Conservation (phyloP, 106 monocot genomes). For the Dioscorea zingiberensis region DNA sequence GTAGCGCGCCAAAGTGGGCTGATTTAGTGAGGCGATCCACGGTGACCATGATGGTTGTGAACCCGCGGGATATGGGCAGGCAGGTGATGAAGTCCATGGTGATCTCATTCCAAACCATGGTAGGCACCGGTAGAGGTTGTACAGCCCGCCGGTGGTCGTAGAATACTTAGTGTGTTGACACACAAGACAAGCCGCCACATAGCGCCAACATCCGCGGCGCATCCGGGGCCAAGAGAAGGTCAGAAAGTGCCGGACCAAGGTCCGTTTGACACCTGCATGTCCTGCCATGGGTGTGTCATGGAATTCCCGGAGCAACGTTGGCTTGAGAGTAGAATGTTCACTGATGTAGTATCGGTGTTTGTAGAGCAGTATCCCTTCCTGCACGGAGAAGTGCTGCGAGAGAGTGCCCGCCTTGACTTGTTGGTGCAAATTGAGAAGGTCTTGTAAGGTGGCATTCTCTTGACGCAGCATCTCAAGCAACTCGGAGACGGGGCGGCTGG, state of each 20-base stretch:
- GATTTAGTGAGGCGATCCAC: constrained; percentile 1
- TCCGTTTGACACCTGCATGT: background rate
- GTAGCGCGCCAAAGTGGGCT: too few relatives aligned
- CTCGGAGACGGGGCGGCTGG: background rate
- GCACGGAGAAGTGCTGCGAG: background rate
- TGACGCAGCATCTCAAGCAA: background rate
- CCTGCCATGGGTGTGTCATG: background rate
- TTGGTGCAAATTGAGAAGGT: background rate
- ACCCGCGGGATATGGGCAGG: background rate
- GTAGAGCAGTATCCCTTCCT: too few relatives aligned
- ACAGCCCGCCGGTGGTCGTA: background rate
- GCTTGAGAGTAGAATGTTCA: background rate
- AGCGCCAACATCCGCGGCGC: background rate
- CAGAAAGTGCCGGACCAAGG: background rate
- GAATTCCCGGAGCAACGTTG: background rate
- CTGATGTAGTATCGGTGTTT: too few relatives aligned
- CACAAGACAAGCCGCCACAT: background rate
- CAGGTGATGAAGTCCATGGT: constrained; percentile 9
- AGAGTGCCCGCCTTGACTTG: background rate
- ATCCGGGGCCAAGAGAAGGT: background rate
- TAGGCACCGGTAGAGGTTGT: background rate
- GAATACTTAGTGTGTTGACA: background rate
- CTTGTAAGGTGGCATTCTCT: background rate
- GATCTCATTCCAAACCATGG: background rate
- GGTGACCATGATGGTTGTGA: background rate